Base-by-base conservation (phyloP, 2,329 filamentous ascomycete species). In the Anthostomella pinea region DNA sequence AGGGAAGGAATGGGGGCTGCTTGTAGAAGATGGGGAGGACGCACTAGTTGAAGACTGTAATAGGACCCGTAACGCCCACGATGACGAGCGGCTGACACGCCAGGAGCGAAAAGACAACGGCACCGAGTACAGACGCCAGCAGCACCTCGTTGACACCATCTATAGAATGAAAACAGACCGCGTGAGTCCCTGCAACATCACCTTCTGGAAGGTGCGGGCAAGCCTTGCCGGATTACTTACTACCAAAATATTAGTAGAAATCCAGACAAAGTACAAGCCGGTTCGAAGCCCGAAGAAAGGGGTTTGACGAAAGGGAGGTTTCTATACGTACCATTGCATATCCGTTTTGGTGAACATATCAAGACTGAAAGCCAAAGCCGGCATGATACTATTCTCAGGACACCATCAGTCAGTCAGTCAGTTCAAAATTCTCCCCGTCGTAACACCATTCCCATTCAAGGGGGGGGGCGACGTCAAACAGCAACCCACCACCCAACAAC, bases 341-440 rank as follows among this genome's bases (percentile, higher is more conserved):
- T 83, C 70, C 1, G 87, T 95, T 64, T 90, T 91, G 43, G 83
- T 84, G 58, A 94, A 93, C 89, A 95, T 95, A 63, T 95, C 88
- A 35, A 95, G 73, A 2, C 87, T 93, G 65, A 95, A 95, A 30
- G 89, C 89, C 41, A 95, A 66, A 1, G 89, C 88, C 1, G 89
- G 88, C 9, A 95, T 66, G 54, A 95, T 93, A 66, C 87, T 93
- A 55, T 34, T 36, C n/a, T n/a, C n/a, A n/a, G n/a, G n/a, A n/a
- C n/a, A n/a, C n/a, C n/a, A n/a, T n/a, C n/a, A n/a, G n/a, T n/a
- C n/a, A n/a, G n/a, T n/a, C n/a, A n/a, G n/a, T n/a, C n/a, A n/a
- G n/a, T n/a, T n/a, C n/a, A n/a, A n/a, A n/a, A n/a, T n/a, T n/a
- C n/a, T n/a, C n/a, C n/a, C n/a, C n/a, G n/a, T n/a, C n/a, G n/a